Conservation (phyloP, 202 grass and related monocot species). For the Brachypodium distachyon region DNA sequence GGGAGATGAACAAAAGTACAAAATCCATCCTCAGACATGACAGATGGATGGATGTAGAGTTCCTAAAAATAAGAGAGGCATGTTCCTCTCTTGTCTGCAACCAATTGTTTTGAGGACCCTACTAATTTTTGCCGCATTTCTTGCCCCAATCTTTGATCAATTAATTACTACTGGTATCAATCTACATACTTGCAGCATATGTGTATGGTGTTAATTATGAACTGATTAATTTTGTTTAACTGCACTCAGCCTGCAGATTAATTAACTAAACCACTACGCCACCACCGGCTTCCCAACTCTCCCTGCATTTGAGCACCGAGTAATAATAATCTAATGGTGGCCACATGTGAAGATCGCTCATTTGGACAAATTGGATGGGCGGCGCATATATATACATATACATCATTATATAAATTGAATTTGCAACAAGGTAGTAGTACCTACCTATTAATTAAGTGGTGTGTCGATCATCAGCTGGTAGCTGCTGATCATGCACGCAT, state of each 20-base stretch:
- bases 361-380: constrained; percentile 8
- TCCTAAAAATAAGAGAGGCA: background rate
- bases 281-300: background rate
- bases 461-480: background rate
- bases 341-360: background rate
- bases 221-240: background rate
- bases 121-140: background rate
- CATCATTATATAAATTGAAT: background rate
- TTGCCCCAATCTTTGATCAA: background rate
- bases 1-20: too few relatives aligned
- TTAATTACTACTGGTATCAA: background rate
- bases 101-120: background rate
- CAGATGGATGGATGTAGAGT: constrained; percentile 13
- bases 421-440: background rate
- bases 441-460: background rate
- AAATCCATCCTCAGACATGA: constrained; percentile 1
- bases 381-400: background rate
- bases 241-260: constrained; percentile 1
- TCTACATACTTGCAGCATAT: background rate
- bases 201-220: background rate
- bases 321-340: background rate
- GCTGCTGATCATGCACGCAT: background rate
- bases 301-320: background rate
- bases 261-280: too few relatives aligned
- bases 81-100: background rate